Evolutionary conservation across 1,284 basidiomycete genomes (phyloP).

Genomic region (Rugiboletus extremiorientalis): DNA sequence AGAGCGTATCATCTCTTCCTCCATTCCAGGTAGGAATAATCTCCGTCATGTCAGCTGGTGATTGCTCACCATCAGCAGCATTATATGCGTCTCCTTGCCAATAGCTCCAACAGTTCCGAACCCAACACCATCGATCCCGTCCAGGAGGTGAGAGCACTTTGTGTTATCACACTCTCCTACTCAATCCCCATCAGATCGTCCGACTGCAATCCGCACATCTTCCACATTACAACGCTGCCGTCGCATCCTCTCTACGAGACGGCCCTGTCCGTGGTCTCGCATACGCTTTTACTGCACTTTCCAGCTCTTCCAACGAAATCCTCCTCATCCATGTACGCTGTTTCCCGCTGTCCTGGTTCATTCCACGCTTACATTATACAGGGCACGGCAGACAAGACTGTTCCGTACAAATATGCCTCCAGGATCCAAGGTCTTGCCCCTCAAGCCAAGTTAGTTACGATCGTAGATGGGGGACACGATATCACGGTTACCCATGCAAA

Average conservation of each 20-base stretch:
- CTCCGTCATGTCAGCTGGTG: neutral
- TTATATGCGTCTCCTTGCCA: slow-evolving; percentile 33
- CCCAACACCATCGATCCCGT: slow-evolving; percentile 34
- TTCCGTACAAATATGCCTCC: slow-evolving; percentile 59
- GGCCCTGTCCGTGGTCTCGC: slow-evolving; percentile 65
- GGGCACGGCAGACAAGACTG: slow-evolving; percentile 68
- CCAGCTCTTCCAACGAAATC: slow-evolving; percentile 48
- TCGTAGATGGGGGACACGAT: slow-evolving; percentile 64
- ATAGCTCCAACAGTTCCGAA: slow-evolving; percentile 17
- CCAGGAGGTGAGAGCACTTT: slow-evolving; percentile 34
- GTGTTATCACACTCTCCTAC: neutral
- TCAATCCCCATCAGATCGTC: slow-evolving; percentile 45
- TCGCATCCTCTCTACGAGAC: slow-evolving; percentile 72
- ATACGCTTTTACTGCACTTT: slow-evolving; percentile 50
- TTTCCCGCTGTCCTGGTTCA: neutral
- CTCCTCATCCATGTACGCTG: slow-evolving; percentile 62
- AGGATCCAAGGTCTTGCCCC: slow-evolving; percentile 56
- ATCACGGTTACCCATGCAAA: slow-evolving; percentile 57
- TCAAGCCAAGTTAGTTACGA: slow-evolving; percentile 50
- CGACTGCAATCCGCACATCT: slow-evolving; percentile 72
- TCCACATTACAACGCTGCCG: slow-evolving; percentile 66
- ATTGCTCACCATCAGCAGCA: slow-evolving; percentile 26
- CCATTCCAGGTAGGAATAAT: slow-evolving; percentile 53
- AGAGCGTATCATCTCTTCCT: slow-evolving; percentile 57
- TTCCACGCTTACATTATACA: slow-evolving; percentile 25